These are phyloP conservation scores for Mycena galopus DNA, from an alignment of 768 basidiomycete species.

Conservation along the genomic window DNA sequence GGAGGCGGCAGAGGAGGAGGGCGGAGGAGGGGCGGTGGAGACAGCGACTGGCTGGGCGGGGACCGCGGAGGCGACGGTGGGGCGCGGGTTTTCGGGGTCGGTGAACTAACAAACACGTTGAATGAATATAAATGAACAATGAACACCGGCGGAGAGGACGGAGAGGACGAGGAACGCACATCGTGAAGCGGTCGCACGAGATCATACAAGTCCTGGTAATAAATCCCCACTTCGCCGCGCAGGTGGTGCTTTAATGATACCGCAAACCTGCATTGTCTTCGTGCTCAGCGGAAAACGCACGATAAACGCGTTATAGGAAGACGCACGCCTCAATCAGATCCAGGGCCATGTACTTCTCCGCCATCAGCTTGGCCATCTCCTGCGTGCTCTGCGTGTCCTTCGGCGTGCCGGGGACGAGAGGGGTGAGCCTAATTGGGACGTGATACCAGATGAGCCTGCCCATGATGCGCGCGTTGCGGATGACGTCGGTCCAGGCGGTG, in stretches of 20 bases:
- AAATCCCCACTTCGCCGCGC: too few species aligned
- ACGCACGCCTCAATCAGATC: constrained; percentile 70
- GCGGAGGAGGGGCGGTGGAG: not conserved
- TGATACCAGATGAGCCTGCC: too few species aligned
- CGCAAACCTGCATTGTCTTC: too few species aligned
- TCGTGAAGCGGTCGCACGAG: constrained; percentile 69
- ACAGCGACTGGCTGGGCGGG: constrained; percentile 29
- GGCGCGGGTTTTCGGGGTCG: constrained; percentile 50
- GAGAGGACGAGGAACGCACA: too few species aligned
- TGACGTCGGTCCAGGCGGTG: constrained; percentile 68
- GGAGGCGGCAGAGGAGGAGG: not conserved
- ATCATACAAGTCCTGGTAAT: constrained; percentile 58
- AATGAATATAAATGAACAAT: not conserved
- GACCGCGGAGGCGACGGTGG: constrained; percentile 22
- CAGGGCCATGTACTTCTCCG: too few species aligned
- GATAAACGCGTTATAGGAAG: not conserved
- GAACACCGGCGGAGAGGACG: too few species aligned
- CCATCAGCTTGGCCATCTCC: too few species aligned
- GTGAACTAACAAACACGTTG: not conserved
- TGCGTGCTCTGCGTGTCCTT: too few species aligned
- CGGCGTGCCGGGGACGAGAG: too few species aligned
- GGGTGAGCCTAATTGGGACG: too few species aligned
- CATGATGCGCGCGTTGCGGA: too few species aligned
- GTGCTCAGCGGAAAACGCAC: not conserved
- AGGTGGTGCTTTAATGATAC: too few species aligned